These are phyloP conservation scores for Apiospora arundinis DNA, from an alignment of 2,329 filamentous ascomycete species.

Conservation along the genomic window DNA sequence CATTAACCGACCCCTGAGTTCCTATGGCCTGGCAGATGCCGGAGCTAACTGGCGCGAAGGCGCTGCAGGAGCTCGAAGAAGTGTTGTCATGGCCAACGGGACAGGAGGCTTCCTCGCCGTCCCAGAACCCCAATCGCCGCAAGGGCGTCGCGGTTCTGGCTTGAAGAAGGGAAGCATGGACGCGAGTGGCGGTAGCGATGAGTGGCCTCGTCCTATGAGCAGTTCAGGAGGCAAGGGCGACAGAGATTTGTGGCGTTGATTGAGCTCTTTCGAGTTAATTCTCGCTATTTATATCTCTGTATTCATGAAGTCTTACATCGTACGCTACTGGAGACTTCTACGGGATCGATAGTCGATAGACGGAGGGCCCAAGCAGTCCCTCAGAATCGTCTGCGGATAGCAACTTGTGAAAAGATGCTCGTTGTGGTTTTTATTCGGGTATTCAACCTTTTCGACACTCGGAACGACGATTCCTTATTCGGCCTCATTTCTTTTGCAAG, in stretches of 20 bases:
- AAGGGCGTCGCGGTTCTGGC: conserved; percentile 31
- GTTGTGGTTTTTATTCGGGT: not conserved
- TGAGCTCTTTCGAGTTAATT: not conserved
- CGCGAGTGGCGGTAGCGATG: conserved; percentile 38
- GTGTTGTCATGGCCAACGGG: conserved; percentile 59
- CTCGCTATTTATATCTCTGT: not conserved
- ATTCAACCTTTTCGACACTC: not conserved
- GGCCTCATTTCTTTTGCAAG: not conserved
- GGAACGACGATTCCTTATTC: not conserved
- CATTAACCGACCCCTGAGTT: conserved; percentile 55
- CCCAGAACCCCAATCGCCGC: conserved; percentile 39
- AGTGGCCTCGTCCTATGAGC: conserved; percentile 52
- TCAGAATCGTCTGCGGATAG: not conserved
- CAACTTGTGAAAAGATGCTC: not conserved
- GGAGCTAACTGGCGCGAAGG: conserved; percentile 55
- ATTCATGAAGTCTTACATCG: too few species aligned
- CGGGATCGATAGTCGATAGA: not conserved
- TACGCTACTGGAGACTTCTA: not conserved
- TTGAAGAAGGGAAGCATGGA: conserved; percentile 19
- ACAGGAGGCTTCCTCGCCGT: conserved; percentile 60
- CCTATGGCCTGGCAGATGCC: conserved; percentile 63
- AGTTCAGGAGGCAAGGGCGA: conserved; percentile 49
- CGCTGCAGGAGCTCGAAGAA: conserved; percentile 57
- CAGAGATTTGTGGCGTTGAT: conserved; percentile 50
- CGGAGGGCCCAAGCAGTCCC: not conserved